A percentile compares a stretch with the other conserved stretches of the same genome.
Conservation (phyloP, 1,139 yeast species). For the Candida labiduridarum region DNA sequence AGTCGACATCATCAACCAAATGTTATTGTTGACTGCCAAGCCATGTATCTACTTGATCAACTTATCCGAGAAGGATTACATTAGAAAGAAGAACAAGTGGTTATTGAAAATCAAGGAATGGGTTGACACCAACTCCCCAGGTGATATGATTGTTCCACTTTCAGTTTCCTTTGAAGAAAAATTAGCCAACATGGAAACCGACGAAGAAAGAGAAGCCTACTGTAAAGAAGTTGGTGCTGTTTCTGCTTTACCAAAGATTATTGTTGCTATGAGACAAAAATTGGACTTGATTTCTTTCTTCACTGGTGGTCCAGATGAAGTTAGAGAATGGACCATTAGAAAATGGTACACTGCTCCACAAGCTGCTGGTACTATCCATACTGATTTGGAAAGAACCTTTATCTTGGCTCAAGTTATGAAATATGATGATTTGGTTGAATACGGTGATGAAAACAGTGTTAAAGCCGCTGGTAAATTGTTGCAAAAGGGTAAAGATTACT, state of each 20-base stretch:
- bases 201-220: slow-evolving; percentile 91
- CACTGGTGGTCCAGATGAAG: slow-evolving; percentile 85
- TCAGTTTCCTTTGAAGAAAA: slow-evolving; percentile 93
- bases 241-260: slow-evolving; percentile 88
- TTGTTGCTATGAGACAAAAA: slow-evolving; percentile 80
- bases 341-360: slow-evolving; percentile 83
- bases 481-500: slow-evolving; percentile 97
- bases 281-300: slow-evolving; percentile 81
- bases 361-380: slow-evolving; percentile 87
- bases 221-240: slow-evolving; percentile 82
- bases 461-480: slow-evolving; percentile 91
- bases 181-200: slow-evolving; percentile 83
- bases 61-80: slow-evolving; percentile 89
- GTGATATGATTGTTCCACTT: slow-evolving; percentile 92
- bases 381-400: slow-evolving; percentile 55
- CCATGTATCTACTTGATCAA: slow-evolving; percentile 95
- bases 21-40: slow-evolving; percentile 91
- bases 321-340: slow-evolving; percentile 89
- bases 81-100: slow-evolving; percentile 97
- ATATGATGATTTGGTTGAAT: slow-evolving; percentile 66
- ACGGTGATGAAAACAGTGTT: slow-evolving; percentile 81
- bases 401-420: slow-evolving; percentile 52
- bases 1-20: slow-evolving; percentile 83
- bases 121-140: slow-evolving; percentile 93
- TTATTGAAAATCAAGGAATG: slow-evolving; percentile 90